Evolutionary conservation across 2,329 filamentous ascomycete species (phyloP).

Genomic region (Aspergillus alliaceus): DNA sequence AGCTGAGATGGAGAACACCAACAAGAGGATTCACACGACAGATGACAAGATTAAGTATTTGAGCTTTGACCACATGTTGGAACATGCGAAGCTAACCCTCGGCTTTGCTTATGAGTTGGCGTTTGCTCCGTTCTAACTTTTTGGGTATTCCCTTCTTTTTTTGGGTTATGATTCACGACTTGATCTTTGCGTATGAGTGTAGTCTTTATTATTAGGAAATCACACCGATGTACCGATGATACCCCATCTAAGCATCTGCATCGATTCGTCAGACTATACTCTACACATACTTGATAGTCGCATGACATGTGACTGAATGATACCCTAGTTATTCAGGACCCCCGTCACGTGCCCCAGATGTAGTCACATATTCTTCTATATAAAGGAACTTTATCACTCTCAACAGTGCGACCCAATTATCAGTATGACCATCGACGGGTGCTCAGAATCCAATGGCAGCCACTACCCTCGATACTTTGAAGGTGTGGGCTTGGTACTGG

Average conservation of each 20-base stretch:
- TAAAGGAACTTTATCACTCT: too few species aligned
- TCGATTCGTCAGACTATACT: too few species aligned
- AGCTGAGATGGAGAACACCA: constrained; percentile 58
- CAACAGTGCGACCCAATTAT: not conserved
- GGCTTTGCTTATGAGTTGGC: constrained; percentile 82
- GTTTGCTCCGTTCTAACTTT: constrained; percentile 66
- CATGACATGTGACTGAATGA: too few species aligned
- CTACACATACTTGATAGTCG: too few species aligned
- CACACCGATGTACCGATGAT: not conserved
- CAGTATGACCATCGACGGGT: not conserved
- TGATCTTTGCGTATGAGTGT: not conserved
- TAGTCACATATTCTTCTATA: too few species aligned
- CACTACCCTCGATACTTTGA: not conserved
- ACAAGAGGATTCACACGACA: constrained; percentile 72
- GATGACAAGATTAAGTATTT: constrained; percentile 70
- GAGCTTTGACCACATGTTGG: constrained; percentile 85
- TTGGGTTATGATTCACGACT: not conserved
- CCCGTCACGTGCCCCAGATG: too few species aligned
- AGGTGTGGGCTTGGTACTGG: too few species aligned
- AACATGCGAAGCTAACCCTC: constrained; percentile 83
- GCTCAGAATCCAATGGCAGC: not conserved
- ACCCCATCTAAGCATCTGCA: too few species aligned
- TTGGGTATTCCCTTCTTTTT: not conserved
- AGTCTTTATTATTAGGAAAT: not conserved
- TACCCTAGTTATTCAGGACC: too few species aligned